Evolutionary conservation across 768 basidiomycete species (phyloP), one percentile per base, ranked within the genome.

Genomic region (Kondoa malvinella): DNA sequence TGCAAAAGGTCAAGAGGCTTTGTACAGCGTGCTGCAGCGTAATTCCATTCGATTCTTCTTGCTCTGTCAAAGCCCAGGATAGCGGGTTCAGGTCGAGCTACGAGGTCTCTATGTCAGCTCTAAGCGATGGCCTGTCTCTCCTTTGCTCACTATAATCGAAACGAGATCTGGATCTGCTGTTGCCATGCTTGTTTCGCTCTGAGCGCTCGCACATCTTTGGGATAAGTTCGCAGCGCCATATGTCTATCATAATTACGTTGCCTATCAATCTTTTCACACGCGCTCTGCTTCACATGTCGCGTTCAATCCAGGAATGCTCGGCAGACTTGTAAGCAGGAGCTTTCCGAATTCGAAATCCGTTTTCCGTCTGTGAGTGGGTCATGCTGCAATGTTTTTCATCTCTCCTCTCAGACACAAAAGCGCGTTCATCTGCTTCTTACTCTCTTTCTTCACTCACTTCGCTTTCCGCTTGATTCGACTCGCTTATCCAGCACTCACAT

Each of bases 1-100:
- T 97, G 74, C 94, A 80, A 74, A 96, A 94, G 32, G 88, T 86
- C 67, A 96, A 82, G 30, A 95, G 80, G 73, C 91, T 88, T 1
- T 88, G 84, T 59, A 96, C 80, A 75, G 96, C 95, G 0, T 81
- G 72, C 25, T 82, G 78, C 57, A 96, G 81, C 1, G 85, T 76
- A 15, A 96, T 78, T 0, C 84, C 81, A 72, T 81, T 67, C 56
- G 31, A 62, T 1, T 58, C 26, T 0, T 26, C 27, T 0, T 65
- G 12, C 0, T 25, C 30, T 25, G 40, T 29, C 14, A 29, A 16
- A 2, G 32, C 59, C 74, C 74, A 75, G 3, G 73, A 65, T 32
- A 69, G 34, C 0, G 74, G 73, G 67, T 75, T 75, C 29, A 73
- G 56, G 65, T 75, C 74, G 67, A 75, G 64, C 73, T 75, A n/a